Evolutionary conservation across 768 basidiomycete species (phyloP).

Genomic region (Russula earlei): DNA sequence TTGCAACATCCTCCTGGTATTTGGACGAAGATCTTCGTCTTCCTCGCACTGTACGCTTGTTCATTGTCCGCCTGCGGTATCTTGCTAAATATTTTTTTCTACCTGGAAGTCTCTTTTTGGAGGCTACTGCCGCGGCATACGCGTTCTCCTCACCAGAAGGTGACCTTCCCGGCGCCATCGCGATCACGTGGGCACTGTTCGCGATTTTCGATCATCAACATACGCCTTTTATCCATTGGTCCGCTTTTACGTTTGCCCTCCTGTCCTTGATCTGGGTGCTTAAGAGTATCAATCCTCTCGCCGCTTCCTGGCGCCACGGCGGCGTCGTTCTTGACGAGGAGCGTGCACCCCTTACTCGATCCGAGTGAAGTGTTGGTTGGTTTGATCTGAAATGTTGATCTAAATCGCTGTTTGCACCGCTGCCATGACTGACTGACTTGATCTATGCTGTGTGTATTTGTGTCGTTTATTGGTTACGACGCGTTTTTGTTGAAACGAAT

Average conservation of each 20-base stretch:
- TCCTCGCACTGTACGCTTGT: slow-evolving; percentile 67
- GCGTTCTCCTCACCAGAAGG: slow-evolving; percentile 86
- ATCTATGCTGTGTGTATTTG: not conserved
- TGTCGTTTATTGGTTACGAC: too few species aligned
- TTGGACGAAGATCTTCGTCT: slow-evolving; percentile 93
- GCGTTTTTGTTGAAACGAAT: too few species aligned
- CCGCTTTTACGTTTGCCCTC: slow-evolving; percentile 75
- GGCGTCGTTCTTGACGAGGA: slow-evolving; percentile 75
- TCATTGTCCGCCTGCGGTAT: not conserved
- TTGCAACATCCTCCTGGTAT: slow-evolving; percentile 55
- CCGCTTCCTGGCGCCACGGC: slow-evolving; percentile 30
- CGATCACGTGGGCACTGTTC: slow-evolving; percentile 88
- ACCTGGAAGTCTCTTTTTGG: slow-evolving; percentile 78
- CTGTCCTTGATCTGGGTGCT: slow-evolving; percentile 76
- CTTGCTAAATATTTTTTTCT: not conserved
- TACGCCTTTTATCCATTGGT: slow-evolving; percentile 82
- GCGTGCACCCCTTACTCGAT: slow-evolving; percentile 57
- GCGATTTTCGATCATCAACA: slow-evolving; percentile 80
- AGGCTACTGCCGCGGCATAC: slow-evolving; percentile 87
- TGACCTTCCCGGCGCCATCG: slow-evolving; percentile 85
- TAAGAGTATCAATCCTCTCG: slow-evolving; percentile 59
- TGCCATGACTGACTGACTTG: too few species aligned
- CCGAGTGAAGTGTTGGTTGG: not conserved
- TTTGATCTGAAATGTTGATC: not conserved
- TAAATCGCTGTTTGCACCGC: too few species aligned